Conservation (phyloP, 495 filamentous ascomycete species). For the Penicillium chermesinum region DNA sequence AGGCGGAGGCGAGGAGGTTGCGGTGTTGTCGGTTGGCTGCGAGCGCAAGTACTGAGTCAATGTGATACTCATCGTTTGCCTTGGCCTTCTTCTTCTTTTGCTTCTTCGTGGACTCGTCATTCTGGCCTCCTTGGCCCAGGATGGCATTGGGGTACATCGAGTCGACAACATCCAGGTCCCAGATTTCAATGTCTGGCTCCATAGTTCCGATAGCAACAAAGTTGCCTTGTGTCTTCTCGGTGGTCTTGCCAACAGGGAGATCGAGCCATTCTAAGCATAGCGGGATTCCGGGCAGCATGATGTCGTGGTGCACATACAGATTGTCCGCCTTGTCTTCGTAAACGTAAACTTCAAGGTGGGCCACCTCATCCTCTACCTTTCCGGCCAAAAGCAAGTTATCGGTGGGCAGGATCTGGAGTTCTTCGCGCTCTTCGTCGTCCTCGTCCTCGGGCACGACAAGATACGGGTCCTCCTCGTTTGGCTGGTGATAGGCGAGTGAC, state of each 20-base stretch:
- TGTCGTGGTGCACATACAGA: constrained; percentile 98
- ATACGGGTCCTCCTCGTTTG: constrained; percentile 91
- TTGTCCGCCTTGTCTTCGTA: constrained; percentile 94
- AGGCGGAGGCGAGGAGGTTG: constrained; percentile 92
- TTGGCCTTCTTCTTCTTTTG: constrained; percentile 83
- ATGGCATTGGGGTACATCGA: constrained; percentile 98
- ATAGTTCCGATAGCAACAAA: constrained; percentile 94
- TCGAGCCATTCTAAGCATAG: constrained; percentile 95
- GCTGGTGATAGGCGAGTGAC: constrained; percentile 85
- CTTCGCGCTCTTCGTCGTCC: constrained; percentile 86
- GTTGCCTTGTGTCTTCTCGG: constrained; percentile 58
- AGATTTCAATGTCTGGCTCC: constrained; percentile 97
- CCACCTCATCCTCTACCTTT: constrained; percentile 94
- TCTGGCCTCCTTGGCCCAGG: constrained; percentile 73
- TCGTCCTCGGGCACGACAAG: constrained; percentile 75
- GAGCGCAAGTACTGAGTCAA: constrained; percentile 86
- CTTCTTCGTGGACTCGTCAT: constrained; percentile 50
- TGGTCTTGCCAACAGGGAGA: constrained; percentile 68
- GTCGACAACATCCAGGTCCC: constrained; percentile 93
- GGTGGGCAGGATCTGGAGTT: constrained; percentile 84
- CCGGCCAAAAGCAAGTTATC: constrained; percentile 90
- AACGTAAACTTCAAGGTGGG: constrained; percentile 93
- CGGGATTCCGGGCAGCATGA: constrained; percentile 97
- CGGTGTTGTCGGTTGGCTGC: constrained; percentile 87
- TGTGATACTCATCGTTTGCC: constrained; percentile 86